Percentiles rank a stretch among this genome's conserved stretches.
These are phyloP conservation scores for Solanum sitiens DNA, from an alignment of 257 asterid genomes.

Conservation along the genomic window DNA sequence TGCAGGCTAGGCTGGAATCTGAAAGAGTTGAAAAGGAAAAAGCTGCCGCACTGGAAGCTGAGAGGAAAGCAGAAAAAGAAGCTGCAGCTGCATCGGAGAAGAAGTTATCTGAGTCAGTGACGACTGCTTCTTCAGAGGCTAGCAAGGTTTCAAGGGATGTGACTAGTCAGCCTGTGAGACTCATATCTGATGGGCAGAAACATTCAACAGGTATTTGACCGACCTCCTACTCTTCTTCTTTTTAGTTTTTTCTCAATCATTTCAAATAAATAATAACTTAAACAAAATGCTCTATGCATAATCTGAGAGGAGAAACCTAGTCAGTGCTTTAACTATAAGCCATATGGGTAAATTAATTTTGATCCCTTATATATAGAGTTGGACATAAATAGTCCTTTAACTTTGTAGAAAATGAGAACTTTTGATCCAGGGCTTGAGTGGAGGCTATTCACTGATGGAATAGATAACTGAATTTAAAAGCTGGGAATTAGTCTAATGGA, in stretches of 20 bases:
- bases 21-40: slow-evolving; percentile 52
- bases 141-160: slow-evolving; percentile 14
- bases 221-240: not conserved
- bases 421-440: not conserved
- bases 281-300: not conserved
- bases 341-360: not conserved
- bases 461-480: not conserved
- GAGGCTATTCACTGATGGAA: not conserved
- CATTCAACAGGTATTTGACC: slow-evolving; percentile 35
- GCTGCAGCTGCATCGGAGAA: slow-evolving; percentile 52
- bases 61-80: slow-evolving; percentile 54
- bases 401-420: not conserved
- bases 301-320: not conserved
- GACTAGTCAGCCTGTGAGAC: slow-evolving; percentile 6
- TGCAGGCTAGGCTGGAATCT: slow-evolving; percentile 64
- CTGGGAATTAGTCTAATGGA: not conserved
- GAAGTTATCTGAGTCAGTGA: slow-evolving; percentile 27
- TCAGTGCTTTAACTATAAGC: not conserved
- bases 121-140: slow-evolving; percentile 8
- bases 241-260: not conserved
- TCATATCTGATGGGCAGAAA: slow-evolving; percentile 17
- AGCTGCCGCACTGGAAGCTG: slow-evolving; percentile 52
- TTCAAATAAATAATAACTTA: not conserved
- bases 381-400: not conserved
- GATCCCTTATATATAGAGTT: not conserved